Base-by-base conservation (phyloP, 2,329 filamentous ascomycete genomes). In the Aspergillus caelatus region DNA sequence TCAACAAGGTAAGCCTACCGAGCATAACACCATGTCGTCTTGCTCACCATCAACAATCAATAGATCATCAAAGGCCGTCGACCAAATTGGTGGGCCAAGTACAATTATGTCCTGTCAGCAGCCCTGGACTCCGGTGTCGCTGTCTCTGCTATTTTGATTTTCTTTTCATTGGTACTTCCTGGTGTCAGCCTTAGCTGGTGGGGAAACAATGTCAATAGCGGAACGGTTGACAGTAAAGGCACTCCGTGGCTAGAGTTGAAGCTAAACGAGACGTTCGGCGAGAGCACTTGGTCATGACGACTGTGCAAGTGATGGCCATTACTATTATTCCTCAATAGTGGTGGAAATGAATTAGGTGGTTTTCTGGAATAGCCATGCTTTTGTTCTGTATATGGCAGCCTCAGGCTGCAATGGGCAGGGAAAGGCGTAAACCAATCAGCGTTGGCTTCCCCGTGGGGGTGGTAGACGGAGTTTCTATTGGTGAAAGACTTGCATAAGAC, bases 21-120 rank as follows among this genome's bases (percentile, higher is more conserved):
- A n/a, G 12, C 14, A 28, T 7, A 19, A 3, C 16, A 21, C 4
- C 11, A 32, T 58, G 3, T 23, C 10, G 23, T 19, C 23, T 26
- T 30, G 46, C 23, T 61, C 10, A 54, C 32, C 7, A 19, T 9
- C 58, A 19, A 57, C 23, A 23, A 19, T 9, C 8, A 7, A 19
- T 32, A 67, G 65, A 50, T 67, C 12, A 67, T 67, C 39, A 66
- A 66, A 52, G 55, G 56, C 16, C 67, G 64, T 4, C 66, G 60
- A 36, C 59, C 68, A 3, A 62, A 65, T 19, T 68, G 68, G 68
- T 71, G 69, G 69, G 66, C 67, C 46, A 69, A 70, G 55, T 71
- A 71, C 53, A 71, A 77, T 57, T 79, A 78, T 62, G 74, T 78
- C 14, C 67, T 79, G 3, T 76, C 75, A 1, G 75, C 76, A 14